Evolutionary conservation across 169 alveolate species (phyloP), one percentile per base, ranked within the genome.

Genomic region (Plasmodium gonderi): DNA sequence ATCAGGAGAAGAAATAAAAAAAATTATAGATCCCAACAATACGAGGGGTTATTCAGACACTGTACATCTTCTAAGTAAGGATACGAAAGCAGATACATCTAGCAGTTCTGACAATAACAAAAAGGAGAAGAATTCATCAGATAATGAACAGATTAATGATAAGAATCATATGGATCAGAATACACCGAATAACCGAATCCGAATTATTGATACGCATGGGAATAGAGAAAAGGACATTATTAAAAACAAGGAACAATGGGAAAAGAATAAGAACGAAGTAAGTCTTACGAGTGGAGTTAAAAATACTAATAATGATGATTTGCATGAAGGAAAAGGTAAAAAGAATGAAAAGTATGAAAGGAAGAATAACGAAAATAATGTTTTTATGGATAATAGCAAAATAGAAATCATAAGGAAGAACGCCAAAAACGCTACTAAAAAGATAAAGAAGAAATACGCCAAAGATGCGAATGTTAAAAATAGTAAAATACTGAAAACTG

Each of bases 1-100:
- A 29, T 91, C 97, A 6, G 98, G 98, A n/a, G 97, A 96, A 44
- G 97, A 97, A 67, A 95, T 97, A 17, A 87, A 79, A 33, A 92
- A 75, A 2, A 60, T 94, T 11, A 65, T 94, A 14, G 95, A 91
- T 38, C 96, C 95, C 0, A 80, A 65, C 49, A 89, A 89, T 68
- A 38, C 93, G 29, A 85, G 80, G 72, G 83, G 67, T 72, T 75
- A 74, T 64, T 85, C 92, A 40, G 49, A 33, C 42, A 85, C 36
- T 11, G 17, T 74, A 40, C 68, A 49, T 33, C 31, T 14, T 51
- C 33, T 85, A 23, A 74, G 36, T 17, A 85, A 85, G 36, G 45
- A 54, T 44, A 9, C 64, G 7, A 69, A 69, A 45, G 49, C 76
- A 29, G 42, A 42, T 26, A 44, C 80, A 29, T 23, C 31, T 8